Evolutionary conservation across 2,329 filamentous ascomycete genomes (phyloP), one percentile per base, ranked within the genome.

Genomic region (Bipolaris cookei): DNA sequence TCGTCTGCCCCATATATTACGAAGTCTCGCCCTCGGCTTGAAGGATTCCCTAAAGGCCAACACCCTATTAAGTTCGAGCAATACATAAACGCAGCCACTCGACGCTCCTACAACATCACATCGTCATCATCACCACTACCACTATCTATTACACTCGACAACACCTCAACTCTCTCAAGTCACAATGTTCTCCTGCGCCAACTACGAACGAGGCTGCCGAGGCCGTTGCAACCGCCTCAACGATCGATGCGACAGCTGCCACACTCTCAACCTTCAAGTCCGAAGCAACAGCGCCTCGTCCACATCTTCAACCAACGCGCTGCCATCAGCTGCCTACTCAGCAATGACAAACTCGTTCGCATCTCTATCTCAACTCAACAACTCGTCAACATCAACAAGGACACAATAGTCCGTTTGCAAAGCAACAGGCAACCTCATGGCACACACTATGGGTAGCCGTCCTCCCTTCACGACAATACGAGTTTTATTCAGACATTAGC

Each of bases 131-230:
- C 34, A 54, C 16, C 39, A 37, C 14, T n/a, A 51, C 35, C 45
- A 42, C 21, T 13, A 54, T 30, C 46, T 16, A 41, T 21, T 10
- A 43, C 23, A 16, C 25, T 7, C 41, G 20, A 21, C 28, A 45
- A 39, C 5, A n/a, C 46, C 44, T 48, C 28, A 45, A 34, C 54
- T 42, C 23, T 34, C 10, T 14, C 18, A 63, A 47, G 48, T 42
- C 70, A 74, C 48, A 55, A 78, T 78, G 76, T 78, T 77, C 75
- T 78, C 76, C 41, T 78, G 76, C 64, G 71, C 73, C 70, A 78
- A 78, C 72, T 78, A 78, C 73, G 76, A 78, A 61, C 76, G 76
- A 28, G 76, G 76, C 64, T 78, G 76, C 74, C 74, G 76, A 43
- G 76, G 76, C 51, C 76, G 76, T 54, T 77, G 73, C 74, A 78